Base-by-base conservation (phyloP, 306 rosid genomes). In the Prinsepia uniflora region DNA sequence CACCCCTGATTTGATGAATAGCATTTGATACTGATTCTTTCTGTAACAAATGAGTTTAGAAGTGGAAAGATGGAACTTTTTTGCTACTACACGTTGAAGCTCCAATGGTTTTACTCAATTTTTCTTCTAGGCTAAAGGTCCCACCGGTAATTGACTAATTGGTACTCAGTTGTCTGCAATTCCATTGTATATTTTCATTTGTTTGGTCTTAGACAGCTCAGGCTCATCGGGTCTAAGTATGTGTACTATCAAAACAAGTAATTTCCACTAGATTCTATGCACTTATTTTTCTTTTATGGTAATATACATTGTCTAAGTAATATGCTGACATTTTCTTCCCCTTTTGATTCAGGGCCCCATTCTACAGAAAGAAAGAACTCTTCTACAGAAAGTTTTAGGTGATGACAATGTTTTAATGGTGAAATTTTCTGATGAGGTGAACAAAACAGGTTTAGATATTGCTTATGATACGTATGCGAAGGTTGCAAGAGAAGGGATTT, bases 391-490 rank as follows among this genome's bases (percentile, higher is more conserved):
- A 78, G 65, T 77, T 50, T 75, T 89, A 11, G 96, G 95, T 34
- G 95, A 92, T 72, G 95, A 89, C 24, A 89, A 82, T 65, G 84
- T 87, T 55, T 68, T 92, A 54, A 20, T 83, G 64, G 95, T 89
- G 61, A 86, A 84, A 70, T 92, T 89, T 73, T 55, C 85, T 4
- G 87, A 83, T 65, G 75, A 68, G 54, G 42, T 4, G 30, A 40
- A 8, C 17, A 73, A 2, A n/a, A 61, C 1, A 47, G 6, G 47
- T 46, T 10, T 22, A 46, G 54, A 74, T 53, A 71, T 76, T 8
- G 64, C 77, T 13, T 44, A 45, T 57, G 19, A 12, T 20, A 81
- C 73, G 1, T 91, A 86, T 62, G 46, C 65, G 22, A 89, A 71
- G 83, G 73, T 87, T 65, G 81, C 74, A 65, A 84, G 72, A 73